phyloP scores from a whole-genome alignment of 768 basidiomycete species.

The Saitozyma sp. region DNA sequence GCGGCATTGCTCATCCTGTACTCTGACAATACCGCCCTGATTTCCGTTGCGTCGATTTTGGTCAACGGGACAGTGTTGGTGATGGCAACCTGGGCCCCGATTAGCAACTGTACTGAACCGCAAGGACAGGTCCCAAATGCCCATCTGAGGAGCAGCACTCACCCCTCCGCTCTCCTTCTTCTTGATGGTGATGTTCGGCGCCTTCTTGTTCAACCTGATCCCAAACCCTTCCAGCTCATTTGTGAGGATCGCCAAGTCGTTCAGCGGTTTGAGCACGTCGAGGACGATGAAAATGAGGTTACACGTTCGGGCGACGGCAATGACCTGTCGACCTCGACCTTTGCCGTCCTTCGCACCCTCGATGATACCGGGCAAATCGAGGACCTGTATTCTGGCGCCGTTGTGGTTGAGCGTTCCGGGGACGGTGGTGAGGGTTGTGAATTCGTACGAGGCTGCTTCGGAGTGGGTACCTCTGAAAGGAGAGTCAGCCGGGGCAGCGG shows the following conservation, averaged over 20 bases:
- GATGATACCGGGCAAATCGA: slow-evolving; percentile 87
- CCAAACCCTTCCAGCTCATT: slow-evolving; percentile 96
- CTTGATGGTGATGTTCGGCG: slow-evolving; percentile 73
- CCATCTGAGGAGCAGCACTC: slow-evolving; percentile 13
- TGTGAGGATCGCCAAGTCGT: slow-evolving; percentile 86
- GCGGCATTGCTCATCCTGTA: slow-evolving; percentile 83
- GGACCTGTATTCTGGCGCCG: slow-evolving; percentile 92
- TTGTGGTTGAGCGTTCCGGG: slow-evolving; percentile 93
- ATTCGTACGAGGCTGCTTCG: slow-evolving; percentile 93
- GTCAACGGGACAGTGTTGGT: slow-evolving; percentile 96
- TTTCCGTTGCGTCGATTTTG: slow-evolving; percentile 92
- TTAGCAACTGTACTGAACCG: not conserved
- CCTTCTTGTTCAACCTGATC: slow-evolving; percentile 90
- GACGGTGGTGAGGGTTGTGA: slow-evolving; percentile 92
- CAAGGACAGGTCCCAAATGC: no score
- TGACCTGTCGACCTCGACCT: slow-evolving; percentile 88
- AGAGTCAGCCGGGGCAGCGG: slow-evolving; percentile 45
- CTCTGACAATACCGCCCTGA: slow-evolving; percentile 90
- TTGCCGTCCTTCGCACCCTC: slow-evolving; percentile 96
- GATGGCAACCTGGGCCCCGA: slow-evolving; percentile 69
- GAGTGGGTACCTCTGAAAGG: slow-evolving; percentile 83
- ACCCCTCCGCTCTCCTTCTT: slow-evolving; percentile 68
- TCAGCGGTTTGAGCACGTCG: slow-evolving; percentile 96
- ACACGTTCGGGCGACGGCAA: slow-evolving; percentile 85
- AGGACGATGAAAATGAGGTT: slow-evolving; percentile 98